Base-by-base conservation (phyloP, 768 basidiomycete species). In the Suillus fuscotomentosus region DNA sequence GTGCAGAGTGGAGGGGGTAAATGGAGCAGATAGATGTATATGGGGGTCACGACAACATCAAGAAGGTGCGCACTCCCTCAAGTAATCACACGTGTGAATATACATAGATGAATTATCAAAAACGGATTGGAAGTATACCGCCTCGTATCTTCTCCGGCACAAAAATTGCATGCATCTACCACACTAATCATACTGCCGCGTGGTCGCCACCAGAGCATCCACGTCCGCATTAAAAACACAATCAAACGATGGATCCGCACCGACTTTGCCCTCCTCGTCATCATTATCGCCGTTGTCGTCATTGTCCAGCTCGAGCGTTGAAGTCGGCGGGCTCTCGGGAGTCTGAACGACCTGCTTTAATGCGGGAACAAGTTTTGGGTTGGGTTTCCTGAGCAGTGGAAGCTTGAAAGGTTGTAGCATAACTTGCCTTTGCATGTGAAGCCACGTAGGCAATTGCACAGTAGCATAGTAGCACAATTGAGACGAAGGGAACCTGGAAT, bases 161-260 rank as follows among this genome's bases (percentile, higher is more conserved):
- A 1, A 3, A 47, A 22, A 45, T 6, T 31, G 31, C 31, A 31
- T 8, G 13, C 42, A 47, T 31, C 31, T 31, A 31, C 47, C 47
- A 60, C 15, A 9, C 9, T 14, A 72, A 61, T 76, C 75, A 50
- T 76, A 75, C 4, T 70, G 67, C 43, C 67, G 69, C 73, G 73
- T 75, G 13, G 69, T 66, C 60, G 75, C 75, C 63, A 76, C 75
- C n/a, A 75, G 63, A 1, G 65, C 68, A 22, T 75, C 74, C 1
- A 56, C 60, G 31, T 75, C 74, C 66, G 75, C 13, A 27, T 68
- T 72, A 60, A 75, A 76, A 9, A 75, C 15, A 75, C 39, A 41
- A 31, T 76, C 74, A 43, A 75, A 75, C 0, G 75, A 75, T 36
- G 75, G 76, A 38, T 76, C 73, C 3, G 72, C 66, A 50, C 45